A percentile compares a stretch with the other conserved stretches of the same genome.
phyloP scores from a whole-genome alignment of 1,139 yeast genomes.

The Protomyces pachydermus region DNA sequence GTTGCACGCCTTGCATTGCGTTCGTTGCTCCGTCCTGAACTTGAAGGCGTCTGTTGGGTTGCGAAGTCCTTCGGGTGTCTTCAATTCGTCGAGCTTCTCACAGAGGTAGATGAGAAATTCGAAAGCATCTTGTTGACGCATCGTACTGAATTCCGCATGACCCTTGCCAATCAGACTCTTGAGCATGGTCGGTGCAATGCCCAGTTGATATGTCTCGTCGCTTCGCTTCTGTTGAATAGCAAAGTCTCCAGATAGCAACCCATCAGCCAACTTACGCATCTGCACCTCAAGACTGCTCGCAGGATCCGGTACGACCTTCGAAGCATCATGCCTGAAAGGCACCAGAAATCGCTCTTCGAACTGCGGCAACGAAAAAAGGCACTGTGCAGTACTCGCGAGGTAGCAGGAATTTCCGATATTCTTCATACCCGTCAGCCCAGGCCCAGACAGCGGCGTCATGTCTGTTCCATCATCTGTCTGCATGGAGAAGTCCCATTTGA shows the following conservation, averaged over 20 bases:
- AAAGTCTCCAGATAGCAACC: conserved; percentile 68
- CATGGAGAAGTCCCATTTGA: conserved; percentile 88
- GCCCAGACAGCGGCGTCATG: conserved; percentile 60
- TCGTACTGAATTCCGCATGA: conserved; percentile 77
- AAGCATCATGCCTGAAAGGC: conserved; percentile 23
- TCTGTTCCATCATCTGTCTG: conserved; percentile 66
- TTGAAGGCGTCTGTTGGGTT: conserved; percentile 57
- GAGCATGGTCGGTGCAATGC: conserved; percentile 71
- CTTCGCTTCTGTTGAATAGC: conserved; percentile 45
- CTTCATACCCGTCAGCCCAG: conserved; percentile 70
- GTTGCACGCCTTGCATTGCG: conserved; percentile 59
- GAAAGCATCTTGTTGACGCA: conserved; percentile 91
- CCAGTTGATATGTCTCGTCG: conserved; percentile 51
- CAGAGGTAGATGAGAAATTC: conserved; percentile 72
- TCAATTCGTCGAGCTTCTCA: conserved; percentile 43
- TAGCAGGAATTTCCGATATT: conserved; percentile 94
- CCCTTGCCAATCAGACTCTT: conserved; percentile 70
- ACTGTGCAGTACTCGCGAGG: conserved; percentile 73
- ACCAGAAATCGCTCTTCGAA: conserved; percentile 38
- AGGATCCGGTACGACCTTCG: conserved; percentile 46
- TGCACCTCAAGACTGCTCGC: conserved; percentile 64
- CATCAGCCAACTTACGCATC: conserved; percentile 72
- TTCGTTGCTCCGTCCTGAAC: conserved; percentile 59
- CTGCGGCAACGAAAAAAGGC: conserved; percentile 50
- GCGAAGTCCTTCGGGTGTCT: conserved; percentile 25